Conservation (phyloP, 805 yeast genomes). For the Metschnikowia sp. region DNA sequence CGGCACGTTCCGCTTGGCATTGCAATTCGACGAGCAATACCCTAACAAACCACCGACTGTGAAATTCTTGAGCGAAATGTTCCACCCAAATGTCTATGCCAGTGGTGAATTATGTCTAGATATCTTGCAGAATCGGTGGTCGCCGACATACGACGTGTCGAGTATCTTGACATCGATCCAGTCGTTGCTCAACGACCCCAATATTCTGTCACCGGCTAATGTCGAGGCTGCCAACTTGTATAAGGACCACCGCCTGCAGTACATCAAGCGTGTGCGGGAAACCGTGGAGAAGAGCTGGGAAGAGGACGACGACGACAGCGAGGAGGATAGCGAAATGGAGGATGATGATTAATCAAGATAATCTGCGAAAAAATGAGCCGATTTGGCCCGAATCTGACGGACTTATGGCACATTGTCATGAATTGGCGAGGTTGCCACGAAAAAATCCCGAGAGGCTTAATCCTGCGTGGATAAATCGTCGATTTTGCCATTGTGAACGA, state of each 20-base stretch:
- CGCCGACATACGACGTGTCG: slow-evolving; percentile 96
- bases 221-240: slow-evolving; percentile 96
- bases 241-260: slow-evolving; percentile 92
- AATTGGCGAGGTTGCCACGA: no score
- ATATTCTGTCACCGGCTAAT: slow-evolving; percentile 94
- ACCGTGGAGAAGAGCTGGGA: slow-evolving; percentile 95
- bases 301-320: slow-evolving; percentile 65
- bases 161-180: slow-evolving; percentile 92
- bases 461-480: no score
- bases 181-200: slow-evolving; percentile 90
- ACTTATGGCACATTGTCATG: no score
- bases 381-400: no score
- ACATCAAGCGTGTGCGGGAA: slow-evolving; percentile 85
- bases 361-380: no score
- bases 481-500: no score
- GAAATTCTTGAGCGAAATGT: slow-evolving; percentile 88
- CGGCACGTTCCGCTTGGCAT: slow-evolving; percentile 83
- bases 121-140: slow-evolving; percentile 95
- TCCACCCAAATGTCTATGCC: slow-evolving; percentile 96
- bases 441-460: no score
- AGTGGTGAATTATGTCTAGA: slow-evolving; percentile 94
- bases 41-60: slow-evolving; percentile 97
- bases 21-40: slow-evolving; percentile 94
- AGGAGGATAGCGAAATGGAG: slow-evolving; percentile 20
- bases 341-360: background rate